These are phyloP conservation scores for Umbelopsis sp. DNA, from an alignment of 371 early-diverging fungal genomes.

Conservation along the genomic window DNA sequence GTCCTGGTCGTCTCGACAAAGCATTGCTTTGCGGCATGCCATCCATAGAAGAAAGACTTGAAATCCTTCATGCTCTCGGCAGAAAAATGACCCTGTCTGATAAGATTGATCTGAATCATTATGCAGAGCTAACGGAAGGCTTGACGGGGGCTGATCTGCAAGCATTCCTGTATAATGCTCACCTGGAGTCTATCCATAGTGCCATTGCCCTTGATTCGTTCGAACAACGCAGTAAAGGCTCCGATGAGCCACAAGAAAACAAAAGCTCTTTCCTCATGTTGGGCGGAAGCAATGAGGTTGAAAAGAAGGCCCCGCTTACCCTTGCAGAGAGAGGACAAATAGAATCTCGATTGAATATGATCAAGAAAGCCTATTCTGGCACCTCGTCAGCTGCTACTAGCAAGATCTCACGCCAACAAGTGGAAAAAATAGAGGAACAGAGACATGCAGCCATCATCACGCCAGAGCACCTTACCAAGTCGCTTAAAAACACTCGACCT, in stretches of 20 bases:
- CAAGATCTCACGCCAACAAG: conserved; percentile 21
- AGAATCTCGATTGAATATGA: conserved; percentile 48
- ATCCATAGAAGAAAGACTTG: conserved; percentile 66
- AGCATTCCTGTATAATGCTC: conserved; percentile 90
- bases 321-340: conserved; percentile 64
- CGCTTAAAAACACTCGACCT: conserved; percentile 61
- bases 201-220: conserved; percentile 56
- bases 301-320: conserved; percentile 50
- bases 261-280: conserved; percentile 44
- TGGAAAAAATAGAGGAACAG: conserved; percentile 15
- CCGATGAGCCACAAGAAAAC: conserved; percentile 31
- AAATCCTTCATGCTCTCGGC: conserved; percentile 70
- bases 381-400: conserved; percentile 1
- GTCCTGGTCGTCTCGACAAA: conserved; percentile 99
- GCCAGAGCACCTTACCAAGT: conserved; percentile 56
- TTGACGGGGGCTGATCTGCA: conserved; percentile 95
- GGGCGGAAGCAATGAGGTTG: conserved; percentile 20
- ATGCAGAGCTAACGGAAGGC: conserved; percentile 74
- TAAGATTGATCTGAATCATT: conserved; percentile 57
- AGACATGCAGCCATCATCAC: conserved; percentile 52
- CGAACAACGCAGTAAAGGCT: conserved; percentile 40
- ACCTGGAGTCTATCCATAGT: conserved; percentile 87
- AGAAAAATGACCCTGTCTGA: conserved; percentile 66
- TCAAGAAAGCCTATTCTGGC: conserved; percentile 46
- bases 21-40: conserved; percentile 90